A percentile compares a stretch with the other conserved stretches of the same genome.
phyloP scores from a whole-genome alignment of 2,329 filamentous ascomycete genomes.

The Beauveria asiatica region DNA sequence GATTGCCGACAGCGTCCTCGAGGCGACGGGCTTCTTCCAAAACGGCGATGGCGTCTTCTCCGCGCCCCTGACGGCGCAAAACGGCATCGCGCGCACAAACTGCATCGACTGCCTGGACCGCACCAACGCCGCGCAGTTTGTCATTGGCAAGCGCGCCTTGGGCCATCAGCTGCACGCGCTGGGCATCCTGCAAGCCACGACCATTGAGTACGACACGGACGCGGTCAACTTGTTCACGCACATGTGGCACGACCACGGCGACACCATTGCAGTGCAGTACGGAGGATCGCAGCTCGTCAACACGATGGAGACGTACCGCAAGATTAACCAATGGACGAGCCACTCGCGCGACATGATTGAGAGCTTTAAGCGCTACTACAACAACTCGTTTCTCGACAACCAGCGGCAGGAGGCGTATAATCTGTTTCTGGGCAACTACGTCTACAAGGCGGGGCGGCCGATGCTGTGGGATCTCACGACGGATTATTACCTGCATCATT shows the following conservation, averaged over 20 bases:
- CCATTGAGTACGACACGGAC: slow-evolving; percentile 88
- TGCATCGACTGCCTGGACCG: slow-evolving; percentile 97
- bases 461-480: slow-evolving; percentile 95
- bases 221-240: slow-evolving; percentile 93
- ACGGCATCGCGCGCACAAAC: slow-evolving; percentile 88
- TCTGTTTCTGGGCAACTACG: slow-evolving; percentile 92
- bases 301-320: slow-evolving; percentile 98
- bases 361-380: slow-evolving; percentile 97
- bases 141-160: slow-evolving; percentile 89
- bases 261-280: slow-evolving; percentile 96
- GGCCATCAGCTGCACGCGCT: slow-evolving; percentile 88
- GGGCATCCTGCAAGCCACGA: slow-evolving; percentile 71
- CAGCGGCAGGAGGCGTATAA: slow-evolving; percentile 98
- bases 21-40: slow-evolving; percentile 85
- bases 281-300: slow-evolving; percentile 96
- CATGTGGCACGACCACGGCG: slow-evolving; percentile 97
- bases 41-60: slow-evolving; percentile 69
- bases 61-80: slow-evolving; percentile 62
- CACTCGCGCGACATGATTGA: slow-evolving; percentile 98
- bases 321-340: slow-evolving; percentile 98
- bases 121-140: slow-evolving; percentile 95
- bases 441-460: slow-evolving; percentile 75
- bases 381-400: slow-evolving; percentile 96
- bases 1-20: slow-evolving; percentile 81
- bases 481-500: slow-evolving; percentile 93